A percentile compares a stretch with the other conserved stretches of the same genome.
Conservation (phyloP, 2,329 filamentous ascomycete genomes). For the Aspergillus brunneoviolaceus region DNA sequence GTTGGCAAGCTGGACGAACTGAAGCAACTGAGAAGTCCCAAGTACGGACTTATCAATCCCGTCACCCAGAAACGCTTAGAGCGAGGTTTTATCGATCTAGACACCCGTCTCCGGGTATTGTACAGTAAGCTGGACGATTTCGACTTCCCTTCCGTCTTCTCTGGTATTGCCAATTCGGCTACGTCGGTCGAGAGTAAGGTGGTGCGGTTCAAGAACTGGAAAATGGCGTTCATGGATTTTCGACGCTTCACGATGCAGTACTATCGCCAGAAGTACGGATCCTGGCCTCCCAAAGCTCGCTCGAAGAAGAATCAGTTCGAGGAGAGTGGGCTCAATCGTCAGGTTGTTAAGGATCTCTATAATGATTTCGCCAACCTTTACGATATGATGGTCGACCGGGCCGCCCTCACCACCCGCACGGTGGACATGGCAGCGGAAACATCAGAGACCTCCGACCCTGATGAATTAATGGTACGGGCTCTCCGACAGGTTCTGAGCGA, state of each 20-base stretch:
- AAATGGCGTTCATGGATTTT: slow-evolving; percentile 69
- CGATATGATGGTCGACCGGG: slow-evolving; percentile 81
- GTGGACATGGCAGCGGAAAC: slow-evolving; percentile 65
- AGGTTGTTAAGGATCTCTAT: slow-evolving; percentile 80
- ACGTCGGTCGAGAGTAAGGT: slow-evolving; percentile 72
- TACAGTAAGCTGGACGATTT: slow-evolving; percentile 78
- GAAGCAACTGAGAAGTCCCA: slow-evolving; percentile 65
- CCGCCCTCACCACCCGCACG: slow-evolving; percentile 72
- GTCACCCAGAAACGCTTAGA: slow-evolving; percentile 78
- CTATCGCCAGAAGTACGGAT: slow-evolving; percentile 67
- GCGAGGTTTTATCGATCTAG: slow-evolving; percentile 75
- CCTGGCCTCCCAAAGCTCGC: slow-evolving; percentile 86
- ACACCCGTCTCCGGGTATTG: slow-evolving; percentile 68
- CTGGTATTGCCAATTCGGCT: slow-evolving; percentile 82
- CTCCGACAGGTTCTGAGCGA: slow-evolving; percentile 79
- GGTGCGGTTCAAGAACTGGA: slow-evolving; percentile 84
- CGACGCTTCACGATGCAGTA: slow-evolving; percentile 70
- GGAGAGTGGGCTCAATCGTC: slow-evolving; percentile 80
- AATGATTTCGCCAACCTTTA: slow-evolving; percentile 83
- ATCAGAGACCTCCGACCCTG: slow-evolving; percentile 46
- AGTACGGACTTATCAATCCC: slow-evolving; percentile 68
- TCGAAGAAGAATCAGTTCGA: slow-evolving; percentile 90
- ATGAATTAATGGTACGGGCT: slow-evolving; percentile 65
- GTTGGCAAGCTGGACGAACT: slow-evolving; percentile 79
- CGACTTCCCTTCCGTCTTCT: slow-evolving; percentile 86